Conservation (phyloP, 495 filamentous ascomycete species). For the Penicillium waksmanii region DNA sequence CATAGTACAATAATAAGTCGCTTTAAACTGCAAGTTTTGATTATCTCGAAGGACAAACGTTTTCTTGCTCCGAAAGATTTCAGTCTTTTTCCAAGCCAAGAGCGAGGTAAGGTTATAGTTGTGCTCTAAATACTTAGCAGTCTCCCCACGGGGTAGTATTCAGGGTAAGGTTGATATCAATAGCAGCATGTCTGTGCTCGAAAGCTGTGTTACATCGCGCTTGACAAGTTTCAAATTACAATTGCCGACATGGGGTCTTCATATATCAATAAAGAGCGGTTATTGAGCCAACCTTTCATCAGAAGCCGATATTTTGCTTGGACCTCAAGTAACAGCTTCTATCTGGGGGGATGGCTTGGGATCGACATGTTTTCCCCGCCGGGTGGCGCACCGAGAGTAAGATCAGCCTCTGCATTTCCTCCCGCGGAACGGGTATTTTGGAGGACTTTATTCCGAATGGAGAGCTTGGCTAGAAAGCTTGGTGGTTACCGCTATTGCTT, state of each 20-base stretch:
- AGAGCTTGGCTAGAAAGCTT: not conserved
- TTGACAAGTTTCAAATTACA: not conserved
- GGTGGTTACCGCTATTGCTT: not conserved
- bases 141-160: not conserved
- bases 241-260: not conserved
- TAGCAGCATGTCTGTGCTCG: not conserved
- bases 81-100: not conserved
- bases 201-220: not conserved
- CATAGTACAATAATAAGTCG: not conserved
- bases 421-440: conserved; percentile 1
- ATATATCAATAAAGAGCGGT: conserved; percentile 1
- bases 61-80: too few relatives aligned
- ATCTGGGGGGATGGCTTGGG: not conserved
- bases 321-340: not conserved
- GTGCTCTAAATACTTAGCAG: not conserved
- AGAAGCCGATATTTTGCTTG: not conserved
- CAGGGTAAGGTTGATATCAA: not conserved
- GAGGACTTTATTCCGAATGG: not conserved
- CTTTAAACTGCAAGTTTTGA: not conserved
- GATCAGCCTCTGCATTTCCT: not conserved
- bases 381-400: not conserved
- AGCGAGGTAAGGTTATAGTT: conserved; percentile 1
- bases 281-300: not conserved
- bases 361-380: not conserved
- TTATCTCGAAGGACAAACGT: too few relatives aligned